Base-by-base conservation (phyloP, 768 basidiomycete species). In the Trametes coccinea region DNA sequence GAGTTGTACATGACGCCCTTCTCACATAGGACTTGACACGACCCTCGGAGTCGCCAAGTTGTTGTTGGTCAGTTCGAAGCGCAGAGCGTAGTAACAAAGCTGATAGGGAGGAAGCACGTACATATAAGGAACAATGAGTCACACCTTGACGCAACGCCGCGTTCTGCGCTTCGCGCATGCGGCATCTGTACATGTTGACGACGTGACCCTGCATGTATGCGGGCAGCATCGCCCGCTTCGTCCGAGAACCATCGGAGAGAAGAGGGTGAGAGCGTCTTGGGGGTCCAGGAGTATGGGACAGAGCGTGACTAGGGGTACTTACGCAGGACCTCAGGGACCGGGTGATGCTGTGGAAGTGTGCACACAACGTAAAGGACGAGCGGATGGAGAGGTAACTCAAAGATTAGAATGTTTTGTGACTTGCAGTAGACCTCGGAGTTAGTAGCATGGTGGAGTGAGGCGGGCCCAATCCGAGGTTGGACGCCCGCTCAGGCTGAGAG, bases 211-310 rank as follows among this genome's bases (percentile, higher is more conserved):
- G 55, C 45, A 29, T 17, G 16, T n/a, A 37, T 17, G 6, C 22
- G 34, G 10, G 31, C 41, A 34, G 16, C 27, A 33, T 45, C 41
- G 11, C 33, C 27, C 49, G 5, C 5, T 37, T 7, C 17, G 48
- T 51, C 57, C 57, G 57, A 59, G 5, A 17, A 22, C 17, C 30
- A 41, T 59, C 57, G 57, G 57, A 59, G 57, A 33, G 49, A 59
- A 59, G 57, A 17, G 17, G n/a, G 30, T 11, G 5, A n/a, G 49
- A 30, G 48, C 8, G 27, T 31, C 11, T 51, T 34, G 31, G 33
- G 13, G 40, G 14, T 5, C 41, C n/a, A 43, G 4, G n/a, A 14
- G 14, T 13, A 16, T n/a, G 41, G n/a, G 10, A 43, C 7, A 5
- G 5, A 43, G 41, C 41, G 10, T n/a, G 41, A 43, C 41, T 3